Evolutionary conservation across 306 rosid genomes (phyloP).

Genomic region (Dryas drummondii): DNA sequence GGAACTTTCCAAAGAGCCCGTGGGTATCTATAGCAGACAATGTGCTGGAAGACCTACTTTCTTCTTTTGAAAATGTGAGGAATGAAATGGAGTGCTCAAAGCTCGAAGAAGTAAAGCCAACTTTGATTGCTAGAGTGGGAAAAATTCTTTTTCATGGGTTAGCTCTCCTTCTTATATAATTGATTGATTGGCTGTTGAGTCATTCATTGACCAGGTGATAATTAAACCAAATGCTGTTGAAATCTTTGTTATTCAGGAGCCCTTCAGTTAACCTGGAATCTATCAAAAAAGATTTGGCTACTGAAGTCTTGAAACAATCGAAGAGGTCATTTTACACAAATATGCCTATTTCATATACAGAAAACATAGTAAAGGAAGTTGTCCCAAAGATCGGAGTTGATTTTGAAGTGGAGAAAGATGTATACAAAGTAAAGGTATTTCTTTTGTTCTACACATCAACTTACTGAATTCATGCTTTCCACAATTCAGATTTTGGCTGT

Average conservation of each 20-base stretch:
- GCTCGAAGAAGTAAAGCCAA: constrained; percentile 20
- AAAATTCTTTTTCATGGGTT: constrained; percentile 44
- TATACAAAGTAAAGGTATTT: constrained; percentile 45
- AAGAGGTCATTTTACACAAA: constrained; percentile 38
- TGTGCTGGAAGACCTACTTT: constrained; percentile 30
- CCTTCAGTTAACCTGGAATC: constrained; percentile 27
- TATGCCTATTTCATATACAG: constrained; percentile 35
- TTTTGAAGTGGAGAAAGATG: constrained; percentile 42
- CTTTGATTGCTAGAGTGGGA: constrained; percentile 40
- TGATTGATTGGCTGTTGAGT: not conserved
- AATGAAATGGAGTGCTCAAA: constrained; percentile 12
- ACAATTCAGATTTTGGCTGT: not conserved
- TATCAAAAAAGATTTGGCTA: not conserved
- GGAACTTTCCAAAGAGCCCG: constrained; percentile 17
- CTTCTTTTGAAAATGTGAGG: constrained; percentile 25
- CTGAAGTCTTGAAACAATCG: constrained; percentile 19
- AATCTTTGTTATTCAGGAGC: constrained; percentile 23
- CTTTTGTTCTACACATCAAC: not conserved
- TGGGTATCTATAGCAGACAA: constrained; percentile 31
- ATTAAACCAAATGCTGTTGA: not conserved
- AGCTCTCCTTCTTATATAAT: not conserved
- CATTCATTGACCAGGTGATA: not conserved
- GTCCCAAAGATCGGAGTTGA: constrained; percentile 27
- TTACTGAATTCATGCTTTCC: not conserved
- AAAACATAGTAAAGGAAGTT: constrained; percentile 27